phyloP scores from a whole-genome alignment of 2,329 filamentous ascomycete genomes.

The Apiospora arundinis region DNA sequence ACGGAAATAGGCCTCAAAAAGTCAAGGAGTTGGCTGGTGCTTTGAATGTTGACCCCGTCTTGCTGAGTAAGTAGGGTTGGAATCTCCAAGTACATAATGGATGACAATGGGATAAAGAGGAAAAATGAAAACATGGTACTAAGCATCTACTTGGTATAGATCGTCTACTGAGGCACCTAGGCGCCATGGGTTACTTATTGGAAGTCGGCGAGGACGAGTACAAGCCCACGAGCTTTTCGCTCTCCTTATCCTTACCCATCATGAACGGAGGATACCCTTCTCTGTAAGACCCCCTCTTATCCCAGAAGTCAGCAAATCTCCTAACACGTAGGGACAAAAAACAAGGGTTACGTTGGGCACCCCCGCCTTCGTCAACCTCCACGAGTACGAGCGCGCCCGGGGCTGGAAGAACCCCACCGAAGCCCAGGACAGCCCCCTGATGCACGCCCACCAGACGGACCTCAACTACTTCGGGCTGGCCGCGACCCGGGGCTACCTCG shows the following conservation, averaged over 20 bases:
- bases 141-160: neutral
- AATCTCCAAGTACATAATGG: too few relatives aligned
- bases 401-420: slow-evolving; percentile 1
- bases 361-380: neutral
- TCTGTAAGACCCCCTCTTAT: neutral
- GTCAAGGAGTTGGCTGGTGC: slow-evolving; percentile 39
- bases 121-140: too few relatives aligned
- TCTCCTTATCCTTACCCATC: slow-evolving; percentile 16
- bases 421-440: slow-evolving; percentile 24
- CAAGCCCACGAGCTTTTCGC: slow-evolving; percentile 26
- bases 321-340: too few relatives aligned
- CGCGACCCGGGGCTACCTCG: slow-evolving; percentile 37
- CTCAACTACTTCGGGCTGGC: slow-evolving; percentile 44
- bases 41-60: slow-evolving; percentile 35
- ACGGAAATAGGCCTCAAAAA: slow-evolving; percentile 39
- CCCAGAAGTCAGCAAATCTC: neutral
- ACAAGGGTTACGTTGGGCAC: neutral
- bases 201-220: slow-evolving; percentile 29
- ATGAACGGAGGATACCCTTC: slow-evolving; percentile 14
- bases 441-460: slow-evolving; percentile 42
- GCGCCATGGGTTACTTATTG: slow-evolving; percentile 28
- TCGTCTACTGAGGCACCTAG: slow-evolving; percentile 29
- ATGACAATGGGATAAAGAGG: neutral
- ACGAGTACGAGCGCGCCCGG: neutral
- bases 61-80: slow-evolving; percentile 35